Evolutionary conservation across 177 flowering plant species (phyloP), one percentile per base, ranked within the genome.

Genomic region (Vitis hybrid): DNA sequence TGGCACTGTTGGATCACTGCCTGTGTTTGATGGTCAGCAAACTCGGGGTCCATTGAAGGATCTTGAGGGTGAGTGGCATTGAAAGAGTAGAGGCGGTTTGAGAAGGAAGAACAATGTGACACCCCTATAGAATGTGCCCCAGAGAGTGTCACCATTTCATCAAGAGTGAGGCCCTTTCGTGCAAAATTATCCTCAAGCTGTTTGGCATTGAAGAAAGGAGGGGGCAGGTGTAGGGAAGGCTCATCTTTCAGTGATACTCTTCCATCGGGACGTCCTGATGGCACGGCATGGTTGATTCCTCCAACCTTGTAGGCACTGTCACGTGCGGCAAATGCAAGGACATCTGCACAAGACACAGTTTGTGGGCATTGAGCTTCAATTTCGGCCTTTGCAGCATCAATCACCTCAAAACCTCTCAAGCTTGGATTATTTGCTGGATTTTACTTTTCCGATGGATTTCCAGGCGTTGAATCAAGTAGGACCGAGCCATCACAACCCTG

Each of bases 401-500:
- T 80, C 52, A 84, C 64, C 49, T 80, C 85, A 49, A 65, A 82
- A 49, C 80, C 87, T 64, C 85, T 71, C 1, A 82, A 72, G 40
- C 74, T 73, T 9, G 59, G 77, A 69, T 80, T 74, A 27, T 84
- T 84, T 8, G 83, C 77, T 3, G 73, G 79, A 5, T 78, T 64
- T 6, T 72, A 75, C 60, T 76, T 82, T 67, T 82, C 82, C 1
- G 84, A 11, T 10, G 71, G 62, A 3, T 48, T 50, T 60, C 65
- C 64, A 1, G 40, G 54, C 1, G 78, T 74, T 1, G 79, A 78
- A 52, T 80, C 81, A 3, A 80, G 74, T 0, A 82, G 78, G 12
- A 80, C 74, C 2, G 85, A 80, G 2, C 71, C 87, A 69, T 84
- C 87, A 49, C 87, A 84, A 15, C 87, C 87, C 84, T 84, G 75